Percentiles rank a stretch among this genome's conserved stretches.
These are phyloP conservation scores for Barbarea vulgaris DNA, from an alignment of 345 rosid genomes.

Conservation along the genomic window DNA sequence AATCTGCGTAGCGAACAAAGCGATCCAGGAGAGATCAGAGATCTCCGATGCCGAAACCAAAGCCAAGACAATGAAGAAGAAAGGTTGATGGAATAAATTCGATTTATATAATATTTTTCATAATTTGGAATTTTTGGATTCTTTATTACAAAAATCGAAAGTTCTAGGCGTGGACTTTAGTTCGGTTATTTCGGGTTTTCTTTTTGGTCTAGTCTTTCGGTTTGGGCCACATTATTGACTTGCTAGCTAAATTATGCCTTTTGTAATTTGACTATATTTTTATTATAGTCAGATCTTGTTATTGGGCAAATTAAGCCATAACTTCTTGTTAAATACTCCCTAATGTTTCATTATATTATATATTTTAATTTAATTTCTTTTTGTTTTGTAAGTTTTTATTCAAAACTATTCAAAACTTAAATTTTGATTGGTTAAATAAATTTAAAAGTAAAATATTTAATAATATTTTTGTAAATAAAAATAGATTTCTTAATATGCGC, in stretches of 20 bases:
- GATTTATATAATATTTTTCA: not conserved
- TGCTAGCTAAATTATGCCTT: not conserved
- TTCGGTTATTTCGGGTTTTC: constrained; percentile 1
- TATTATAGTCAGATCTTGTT: not conserved
- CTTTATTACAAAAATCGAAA: not conserved
- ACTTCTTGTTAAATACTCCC: too few relatives aligned
- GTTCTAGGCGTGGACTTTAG: constrained; percentile 4
- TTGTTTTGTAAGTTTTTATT: too few relatives aligned
- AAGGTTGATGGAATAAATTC: not conserved
- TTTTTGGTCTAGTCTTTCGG: not conserved
- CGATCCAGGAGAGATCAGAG: constrained; percentile 25
- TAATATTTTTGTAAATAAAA: too few relatives aligned
- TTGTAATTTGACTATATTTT: not conserved
- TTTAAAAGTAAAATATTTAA: too few relatives aligned
- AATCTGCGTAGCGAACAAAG: constrained; percentile 17
- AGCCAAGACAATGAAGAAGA: constrained; percentile 7
- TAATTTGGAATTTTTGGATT: not conserved
- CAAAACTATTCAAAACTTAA: too few relatives aligned
- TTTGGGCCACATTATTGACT: not conserved
- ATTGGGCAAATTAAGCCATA: not conserved
- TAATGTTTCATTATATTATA: too few relatives aligned
- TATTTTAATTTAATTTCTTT: too few relatives aligned
- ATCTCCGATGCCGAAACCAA: constrained; percentile 5
- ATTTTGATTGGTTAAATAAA: too few relatives aligned
- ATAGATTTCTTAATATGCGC: too few relatives aligned